Evolutionary conservation across 2,329 filamentous ascomycete genomes (phyloP).

Genomic region (Kalmusia sp.): DNA sequence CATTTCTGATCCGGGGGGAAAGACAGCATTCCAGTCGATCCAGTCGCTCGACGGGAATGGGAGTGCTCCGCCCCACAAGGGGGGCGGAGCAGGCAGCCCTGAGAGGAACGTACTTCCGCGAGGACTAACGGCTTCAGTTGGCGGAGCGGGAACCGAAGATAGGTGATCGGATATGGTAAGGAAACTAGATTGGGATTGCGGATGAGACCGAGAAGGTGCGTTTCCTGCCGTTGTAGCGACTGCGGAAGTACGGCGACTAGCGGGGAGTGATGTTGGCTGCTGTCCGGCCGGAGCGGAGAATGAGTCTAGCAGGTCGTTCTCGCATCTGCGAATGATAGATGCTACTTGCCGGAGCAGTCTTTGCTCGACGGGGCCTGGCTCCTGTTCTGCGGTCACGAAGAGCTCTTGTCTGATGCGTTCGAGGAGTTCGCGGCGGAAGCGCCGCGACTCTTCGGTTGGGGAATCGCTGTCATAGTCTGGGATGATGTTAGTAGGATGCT

Average conservation of each 20-base stretch:
- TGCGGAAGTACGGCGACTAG: conserved; percentile 1
- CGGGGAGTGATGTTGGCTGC: not conserved
- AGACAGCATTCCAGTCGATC: conserved; percentile 31
- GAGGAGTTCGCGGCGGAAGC: conserved; percentile 45
- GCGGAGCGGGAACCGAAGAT: not conserved
- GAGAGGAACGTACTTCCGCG: not conserved
- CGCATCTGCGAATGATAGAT: conserved; percentile 35
- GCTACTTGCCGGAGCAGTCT: conserved; percentile 35
- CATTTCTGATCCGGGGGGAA: conserved; percentile 19
- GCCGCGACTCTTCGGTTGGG: conserved; percentile 29
- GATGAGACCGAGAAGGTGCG: not conserved
- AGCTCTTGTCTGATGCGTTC: conserved; percentile 42
- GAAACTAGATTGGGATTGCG: not conserved
- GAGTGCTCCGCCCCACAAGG: conserved; percentile 12
- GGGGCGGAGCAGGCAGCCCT: conserved; percentile 6
- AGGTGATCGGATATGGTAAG: not conserved
- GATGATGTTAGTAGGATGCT: not conserved
- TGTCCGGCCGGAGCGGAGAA: conserved; percentile 9
- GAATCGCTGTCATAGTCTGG: conserved; percentile 45
- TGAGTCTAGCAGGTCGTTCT: conserved; percentile 29
- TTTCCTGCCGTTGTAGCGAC: not conserved
- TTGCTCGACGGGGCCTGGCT: conserved; percentile 31
- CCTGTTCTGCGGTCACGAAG: conserved; percentile 25
- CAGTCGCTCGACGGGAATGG: conserved; percentile 14
- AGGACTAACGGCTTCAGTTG: conserved; percentile 1